Evolutionary conservation across 306 rosid genomes (phyloP), one percentile per base, ranked within the genome.

Genomic region (Senna tora): DNA sequence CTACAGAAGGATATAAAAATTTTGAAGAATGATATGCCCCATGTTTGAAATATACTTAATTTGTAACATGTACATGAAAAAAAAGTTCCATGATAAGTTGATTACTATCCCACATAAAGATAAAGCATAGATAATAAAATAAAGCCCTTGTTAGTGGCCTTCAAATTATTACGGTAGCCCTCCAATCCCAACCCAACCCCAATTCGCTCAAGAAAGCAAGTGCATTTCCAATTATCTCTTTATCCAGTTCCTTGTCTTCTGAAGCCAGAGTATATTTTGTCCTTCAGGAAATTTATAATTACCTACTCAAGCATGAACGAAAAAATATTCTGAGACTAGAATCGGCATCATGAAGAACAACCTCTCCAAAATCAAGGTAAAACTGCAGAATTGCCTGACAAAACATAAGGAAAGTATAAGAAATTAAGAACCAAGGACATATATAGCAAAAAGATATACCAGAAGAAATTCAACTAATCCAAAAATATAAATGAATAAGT

Each of bases 221-320:
- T 5, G 19, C 36, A 38, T 15, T 15, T 1, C 41, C 16, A 38
- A 54, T 9, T 14, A 70, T 55, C 54, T 30, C 65, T 13, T 69
- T 57, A 54, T 70, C n/a, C 0, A 16, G 5, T 38, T 61, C 16
- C 16, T 9, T 38, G 22, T 17, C 32, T 17, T 42, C 16, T 60
- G 9, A 65, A 33, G 51, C 56, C 32, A 36, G 17, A 41, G 33
- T 11, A 53, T 14, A 45, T 21, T 71, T 20, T 61, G 33, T 22
- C 55, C 68, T 46, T 65, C 16, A 12, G 10, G 39, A 56, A 43
- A 47, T 20, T 45, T 17, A 72, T 15, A 33, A 62, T 71, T 82
- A 91, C 98, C 97, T 90, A 87, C 96, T 94, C 92, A 94, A 77
- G 83, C 96, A 94, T 0, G 92, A 91, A 25, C 96, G 92, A 13